Evolutionary conservation across 441 rosid genomes (phyloP).

Genomic region (Melastoma candidum): DNA sequence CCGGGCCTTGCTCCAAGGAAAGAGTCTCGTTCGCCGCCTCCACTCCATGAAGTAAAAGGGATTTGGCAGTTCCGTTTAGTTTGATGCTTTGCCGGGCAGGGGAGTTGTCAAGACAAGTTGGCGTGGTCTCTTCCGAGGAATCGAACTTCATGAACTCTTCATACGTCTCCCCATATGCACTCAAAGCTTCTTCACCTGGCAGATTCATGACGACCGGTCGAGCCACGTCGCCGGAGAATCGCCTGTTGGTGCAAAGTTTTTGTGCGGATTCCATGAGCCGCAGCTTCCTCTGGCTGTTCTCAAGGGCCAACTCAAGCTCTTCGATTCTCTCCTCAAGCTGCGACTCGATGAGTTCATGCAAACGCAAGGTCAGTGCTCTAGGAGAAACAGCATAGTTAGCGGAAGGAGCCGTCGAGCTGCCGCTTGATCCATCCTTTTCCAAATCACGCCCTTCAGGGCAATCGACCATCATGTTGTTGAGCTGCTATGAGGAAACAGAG

Average conservation of each 20-base stretch:
- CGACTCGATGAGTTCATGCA: constrained; percentile 62
- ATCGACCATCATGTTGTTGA: too few species aligned
- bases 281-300: constrained; percentile 56
- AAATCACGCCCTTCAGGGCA: too few species aligned
- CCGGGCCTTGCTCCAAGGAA: constrained; percentile 26
- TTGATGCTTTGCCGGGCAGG: too few species aligned
- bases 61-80: too few species aligned
- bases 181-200: constrained; percentile 58
- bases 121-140: constrained; percentile 48
- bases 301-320: constrained; percentile 69
- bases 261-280: constrained; percentile 36
- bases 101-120: constrained; percentile 6
- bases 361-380: constrained; percentile 55
- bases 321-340: constrained; percentile 56
- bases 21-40: constrained; percentile 5
- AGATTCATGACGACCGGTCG: constrained; percentile 61
- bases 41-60: constrained; percentile 2
- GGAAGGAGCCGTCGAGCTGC: constrained; percentile 35
- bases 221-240: constrained; percentile 22
- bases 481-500: too few species aligned
- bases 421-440: constrained; percentile 47
- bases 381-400: constrained; percentile 71
- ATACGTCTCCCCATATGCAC: constrained; percentile 61
- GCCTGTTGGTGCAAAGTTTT: constrained; percentile 23
- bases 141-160: constrained; percentile 57